phyloP scores from a whole-genome alignment of 2,329 filamentous ascomycete genomes.

The Neonectria punicea region DNA sequence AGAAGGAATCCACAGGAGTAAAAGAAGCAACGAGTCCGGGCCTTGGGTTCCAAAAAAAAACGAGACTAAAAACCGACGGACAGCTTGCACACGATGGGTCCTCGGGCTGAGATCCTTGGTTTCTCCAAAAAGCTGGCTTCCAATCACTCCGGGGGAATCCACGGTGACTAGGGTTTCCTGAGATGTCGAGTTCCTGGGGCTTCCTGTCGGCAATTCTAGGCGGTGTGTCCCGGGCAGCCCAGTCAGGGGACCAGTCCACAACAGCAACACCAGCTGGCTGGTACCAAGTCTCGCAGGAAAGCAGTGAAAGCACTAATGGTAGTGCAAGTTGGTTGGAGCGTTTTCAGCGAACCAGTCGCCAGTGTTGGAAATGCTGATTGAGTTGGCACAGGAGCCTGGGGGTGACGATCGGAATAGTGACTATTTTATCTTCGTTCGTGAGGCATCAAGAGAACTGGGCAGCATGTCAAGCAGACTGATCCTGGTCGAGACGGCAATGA shows the following conservation, averaged over 20 bases:
- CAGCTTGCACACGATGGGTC: constrained; percentile 45
- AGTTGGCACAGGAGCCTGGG: constrained; percentile 35
- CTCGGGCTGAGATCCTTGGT: constrained; percentile 46
- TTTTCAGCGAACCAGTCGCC: constrained; percentile 43
- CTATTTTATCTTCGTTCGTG: constrained; percentile 46
- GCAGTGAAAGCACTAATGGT: constrained; percentile 44
- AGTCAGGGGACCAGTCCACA: constrained; percentile 43
- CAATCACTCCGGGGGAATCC: constrained; percentile 42
- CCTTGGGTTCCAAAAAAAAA: constrained; percentile 42
- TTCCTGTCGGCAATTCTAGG: constrained; percentile 42
- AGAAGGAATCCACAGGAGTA: constrained; percentile 43
- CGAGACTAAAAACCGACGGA: constrained; percentile 43
- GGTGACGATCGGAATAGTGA: constrained; percentile 40
- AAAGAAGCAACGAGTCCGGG: constrained; percentile 38
- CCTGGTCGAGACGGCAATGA: constrained; percentile 39
- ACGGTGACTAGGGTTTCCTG: constrained; percentile 44
- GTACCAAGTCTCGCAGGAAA: constrained; percentile 37
- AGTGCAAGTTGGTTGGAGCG: constrained; percentile 37
- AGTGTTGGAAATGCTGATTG: constrained; percentile 37
- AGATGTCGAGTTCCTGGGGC: constrained; percentile 43
- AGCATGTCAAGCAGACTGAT: constrained; percentile 43
- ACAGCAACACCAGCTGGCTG: constrained; percentile 39
- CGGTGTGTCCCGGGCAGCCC: constrained; percentile 43
- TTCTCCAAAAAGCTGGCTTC: constrained; percentile 43
- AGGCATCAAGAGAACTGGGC: constrained; percentile 42